These are phyloP conservation scores for Metschnikowia shivogae DNA, from an alignment of 805 yeast genomes.

Conservation along the genomic window DNA sequence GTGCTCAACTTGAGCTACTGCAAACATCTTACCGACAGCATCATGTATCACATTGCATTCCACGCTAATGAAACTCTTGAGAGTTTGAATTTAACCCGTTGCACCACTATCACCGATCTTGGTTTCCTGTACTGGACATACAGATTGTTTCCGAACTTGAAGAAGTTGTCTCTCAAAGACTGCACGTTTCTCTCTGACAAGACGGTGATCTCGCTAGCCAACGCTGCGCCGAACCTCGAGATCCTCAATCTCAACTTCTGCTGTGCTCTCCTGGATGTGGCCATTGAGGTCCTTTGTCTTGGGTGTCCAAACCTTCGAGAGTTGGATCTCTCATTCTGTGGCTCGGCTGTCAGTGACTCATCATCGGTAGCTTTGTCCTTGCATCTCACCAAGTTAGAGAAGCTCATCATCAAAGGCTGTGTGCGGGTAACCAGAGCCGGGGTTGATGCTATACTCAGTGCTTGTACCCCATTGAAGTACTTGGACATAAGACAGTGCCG, in stretches of 20 bases:
- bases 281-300: slow-evolving; percentile 61
- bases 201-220: slow-evolving; percentile 57
- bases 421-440: slow-evolving; percentile 75
- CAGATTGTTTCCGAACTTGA: slow-evolving; percentile 50
- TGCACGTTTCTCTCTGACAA: slow-evolving; percentile 71
- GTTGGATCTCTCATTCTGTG: slow-evolving; percentile 68
- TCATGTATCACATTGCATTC: slow-evolving; percentile 59
- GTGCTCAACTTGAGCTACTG: slow-evolving; percentile 65
- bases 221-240: slow-evolving; percentile 55
- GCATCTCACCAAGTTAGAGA: slow-evolving; percentile 46
- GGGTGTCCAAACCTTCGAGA: slow-evolving; percentile 56
- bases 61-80: slow-evolving; percentile 55
- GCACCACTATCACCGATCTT: slow-evolving; percentile 72
- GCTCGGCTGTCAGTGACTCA: slow-evolving; percentile 73
- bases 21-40: slow-evolving; percentile 65
- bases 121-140: slow-evolving; percentile 68
- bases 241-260: slow-evolving; percentile 65
- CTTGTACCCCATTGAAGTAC: slow-evolving; percentile 47
- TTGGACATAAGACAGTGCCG: slow-evolving; percentile 70
- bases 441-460: slow-evolving; percentile 60
- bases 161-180: slow-evolving; percentile 55
- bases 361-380: slow-evolving; percentile 58
- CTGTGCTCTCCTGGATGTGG: slow-evolving; percentile 66
- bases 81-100: slow-evolving; percentile 61
- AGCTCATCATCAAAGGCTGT: slow-evolving; percentile 61